Percentiles rank a stretch among this genome's conserved stretches.
These are phyloP conservation scores for Brassica nigra DNA, from an alignment of 345 rosid species.

Conservation along the genomic window DNA sequence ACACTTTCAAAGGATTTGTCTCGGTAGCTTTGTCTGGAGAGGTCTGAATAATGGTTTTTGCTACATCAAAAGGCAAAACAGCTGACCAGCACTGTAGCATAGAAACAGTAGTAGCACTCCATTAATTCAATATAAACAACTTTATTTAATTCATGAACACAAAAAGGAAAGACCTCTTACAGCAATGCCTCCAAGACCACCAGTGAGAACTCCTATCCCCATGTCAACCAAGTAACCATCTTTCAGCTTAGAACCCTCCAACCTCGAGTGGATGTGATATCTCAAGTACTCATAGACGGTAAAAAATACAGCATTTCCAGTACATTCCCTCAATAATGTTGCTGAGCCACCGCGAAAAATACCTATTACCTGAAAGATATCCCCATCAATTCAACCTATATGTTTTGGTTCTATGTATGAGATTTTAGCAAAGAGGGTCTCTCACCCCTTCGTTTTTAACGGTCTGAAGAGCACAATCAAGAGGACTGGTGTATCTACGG, in stretches of 20 bases:
- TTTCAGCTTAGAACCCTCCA: conserved; percentile 49
- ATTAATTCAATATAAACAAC: neutral
- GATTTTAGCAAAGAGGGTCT: conserved; percentile 17
- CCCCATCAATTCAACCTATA: conserved; percentile 42
- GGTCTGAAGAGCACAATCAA: conserved; percentile 80
- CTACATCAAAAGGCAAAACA: conserved; percentile 83
- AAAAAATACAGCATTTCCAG: conserved; percentile 83
- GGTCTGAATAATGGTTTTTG: conserved; percentile 92
- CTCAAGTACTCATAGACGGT: conserved; percentile 75
- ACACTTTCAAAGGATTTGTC: conserved; percentile 69
- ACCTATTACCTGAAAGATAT: conserved; percentile 68
- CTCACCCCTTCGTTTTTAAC: conserved; percentile 87
- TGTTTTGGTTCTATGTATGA: neutral
- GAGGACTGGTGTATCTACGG: conserved; percentile 67
- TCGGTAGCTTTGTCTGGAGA: conserved; percentile 56
- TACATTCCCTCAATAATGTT: conserved; percentile 76
- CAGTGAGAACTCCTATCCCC: conserved; percentile 79
- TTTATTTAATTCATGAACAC: conserved; percentile 2
- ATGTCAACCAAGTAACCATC: conserved; percentile 66
- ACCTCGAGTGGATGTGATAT: conserved; percentile 61
- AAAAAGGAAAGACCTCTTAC: conserved; percentile 50
- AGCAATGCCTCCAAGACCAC: conserved; percentile 95
- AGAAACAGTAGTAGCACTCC: conserved; percentile 12
- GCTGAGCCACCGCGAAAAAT: conserved; percentile 86
- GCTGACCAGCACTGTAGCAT: conserved; percentile 72